These are phyloP conservation scores for Leishmania aethiopica DNA, from an alignment of 208 protist species.

Conservation along the genomic window DNA sequence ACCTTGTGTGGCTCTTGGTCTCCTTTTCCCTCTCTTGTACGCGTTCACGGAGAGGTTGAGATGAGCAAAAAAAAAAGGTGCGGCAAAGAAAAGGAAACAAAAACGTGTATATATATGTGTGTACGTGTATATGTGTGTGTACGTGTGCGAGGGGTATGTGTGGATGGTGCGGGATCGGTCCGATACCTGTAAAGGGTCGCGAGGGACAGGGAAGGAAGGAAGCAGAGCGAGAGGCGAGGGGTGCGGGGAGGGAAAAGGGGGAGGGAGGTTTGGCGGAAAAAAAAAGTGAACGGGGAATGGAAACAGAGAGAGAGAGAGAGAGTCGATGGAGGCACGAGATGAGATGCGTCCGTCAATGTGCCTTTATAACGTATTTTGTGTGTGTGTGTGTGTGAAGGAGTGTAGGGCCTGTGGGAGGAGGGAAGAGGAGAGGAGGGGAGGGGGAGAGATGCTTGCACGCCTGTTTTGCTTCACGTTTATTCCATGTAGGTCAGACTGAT, in stretches of 20 bases:
- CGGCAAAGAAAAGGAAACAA: slow-evolving; percentile 12
- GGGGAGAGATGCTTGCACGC: neutral
- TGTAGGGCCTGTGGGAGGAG: neutral
- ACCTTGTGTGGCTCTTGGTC: neutral
- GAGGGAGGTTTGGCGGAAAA: neutral
- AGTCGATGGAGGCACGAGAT: neutral
- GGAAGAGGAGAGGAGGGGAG: slow-evolving; percentile 6
- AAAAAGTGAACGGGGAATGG: neutral
- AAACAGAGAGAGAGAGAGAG: neutral
- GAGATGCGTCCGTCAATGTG: neutral
- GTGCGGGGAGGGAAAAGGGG: neutral
- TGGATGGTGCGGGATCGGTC: too few species aligned
- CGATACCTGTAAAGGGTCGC: neutral
- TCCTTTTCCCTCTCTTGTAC: neutral
- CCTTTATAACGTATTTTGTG: neutral
- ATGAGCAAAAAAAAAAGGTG: neutral
- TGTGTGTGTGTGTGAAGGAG: neutral
- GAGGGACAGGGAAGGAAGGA: neutral
- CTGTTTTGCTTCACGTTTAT: too few species aligned
- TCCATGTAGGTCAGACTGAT: neutral
- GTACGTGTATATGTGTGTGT: neutral
- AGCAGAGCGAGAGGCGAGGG: neutral
- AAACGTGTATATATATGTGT: neutral
- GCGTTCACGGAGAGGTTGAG: neutral
- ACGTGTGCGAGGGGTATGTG: neutral